Evolutionary conservation across 1,284 basidiomycete genomes (phyloP).

Genomic region (Athelia sp.): DNA sequence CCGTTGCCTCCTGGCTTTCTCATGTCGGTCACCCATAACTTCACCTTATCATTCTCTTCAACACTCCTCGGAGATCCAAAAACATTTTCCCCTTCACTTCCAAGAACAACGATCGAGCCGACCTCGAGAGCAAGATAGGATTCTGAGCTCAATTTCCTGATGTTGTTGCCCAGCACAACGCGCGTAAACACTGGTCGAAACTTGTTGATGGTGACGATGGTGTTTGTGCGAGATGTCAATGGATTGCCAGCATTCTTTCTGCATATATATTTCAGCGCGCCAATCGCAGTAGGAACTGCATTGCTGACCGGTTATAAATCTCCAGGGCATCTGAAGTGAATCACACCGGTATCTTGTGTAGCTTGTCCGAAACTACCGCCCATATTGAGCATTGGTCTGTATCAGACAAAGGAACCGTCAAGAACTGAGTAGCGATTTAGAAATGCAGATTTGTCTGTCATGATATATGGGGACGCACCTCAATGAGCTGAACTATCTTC

Average conservation of each 20-base stretch:
- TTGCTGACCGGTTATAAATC: constrained; percentile 12
- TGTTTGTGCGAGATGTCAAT: constrained; percentile 27
- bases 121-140: constrained; percentile 46
- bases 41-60: constrained; percentile 31
- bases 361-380: constrained; percentile 40
- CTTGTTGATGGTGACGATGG: constrained; percentile 31
- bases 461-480: constrained; percentile 28
- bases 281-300: background rate
- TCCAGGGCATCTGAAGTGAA: constrained; percentile 33
- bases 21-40: constrained; percentile 46
- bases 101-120: constrained; percentile 28
- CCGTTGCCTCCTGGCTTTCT: constrained; percentile 48
- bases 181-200: constrained; percentile 45
- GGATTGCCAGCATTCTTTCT: constrained; percentile 6
- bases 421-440: constrained; percentile 18
- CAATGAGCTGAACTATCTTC: constrained; percentile 48
- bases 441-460: background rate
- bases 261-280: background rate
- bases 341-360: constrained; percentile 29
- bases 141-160: constrained; percentile 25
- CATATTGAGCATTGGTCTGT: constrained; percentile 34
- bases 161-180: constrained; percentile 33
- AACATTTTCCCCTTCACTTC: constrained; percentile 33
- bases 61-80: constrained; percentile 45
- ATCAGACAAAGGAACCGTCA: constrained; percentile 23